Evolutionary conservation across 2,329 filamentous ascomycete species (phyloP).

Genomic region (Kalaharituber pfeilii): DNA sequence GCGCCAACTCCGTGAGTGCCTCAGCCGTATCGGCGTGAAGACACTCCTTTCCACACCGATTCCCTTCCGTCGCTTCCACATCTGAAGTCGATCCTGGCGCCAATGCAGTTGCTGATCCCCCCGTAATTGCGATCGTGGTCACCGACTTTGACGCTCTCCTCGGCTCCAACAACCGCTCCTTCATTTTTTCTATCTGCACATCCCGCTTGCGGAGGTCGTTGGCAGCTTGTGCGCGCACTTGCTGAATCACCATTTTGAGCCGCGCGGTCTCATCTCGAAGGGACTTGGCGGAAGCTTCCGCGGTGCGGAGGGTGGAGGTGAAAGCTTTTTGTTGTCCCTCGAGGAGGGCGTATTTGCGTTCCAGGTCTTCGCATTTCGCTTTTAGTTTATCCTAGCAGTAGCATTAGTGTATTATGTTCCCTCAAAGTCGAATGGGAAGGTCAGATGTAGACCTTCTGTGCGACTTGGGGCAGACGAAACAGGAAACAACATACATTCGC

Average conservation of each 20-base stretch:
- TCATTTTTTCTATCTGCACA: constrained; percentile 70
- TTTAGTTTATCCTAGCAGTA: constrained; percentile 34
- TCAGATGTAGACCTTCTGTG: constrained; percentile 12
- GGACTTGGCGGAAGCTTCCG: constrained; percentile 56
- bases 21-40: constrained; percentile 76
- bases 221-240: constrained; percentile 70
- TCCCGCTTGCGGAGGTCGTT: constrained; percentile 86
- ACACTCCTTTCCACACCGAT: constrained; percentile 32
- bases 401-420: constrained; percentile 9
- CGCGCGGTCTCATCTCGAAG: constrained; percentile 69
- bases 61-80: too few relatives aligned
- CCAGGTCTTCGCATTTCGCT: constrained; percentile 38
- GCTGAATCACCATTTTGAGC: constrained; percentile 60
- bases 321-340: constrained; percentile 56
- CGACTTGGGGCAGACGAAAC: constrained; percentile 4
- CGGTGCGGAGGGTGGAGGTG: constrained; percentile 50
- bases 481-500: constrained; percentile 9
- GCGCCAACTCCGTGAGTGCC: constrained; percentile 71
- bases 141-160: constrained; percentile 28
- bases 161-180: constrained; percentile 64
- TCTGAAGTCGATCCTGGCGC: constrained; percentile 1
- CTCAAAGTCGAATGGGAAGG: too few relatives aligned
- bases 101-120: constrained; percentile 30
- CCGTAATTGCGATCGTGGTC: constrained; percentile 28
- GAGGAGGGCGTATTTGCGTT: constrained; percentile 38